Percentiles rank a stretch among this genome's conserved stretches.
These are phyloP conservation scores for Rutstroemia sp. DNA, from an alignment of 2,329 filamentous ascomycete genomes.

Conservation along the genomic window DNA sequence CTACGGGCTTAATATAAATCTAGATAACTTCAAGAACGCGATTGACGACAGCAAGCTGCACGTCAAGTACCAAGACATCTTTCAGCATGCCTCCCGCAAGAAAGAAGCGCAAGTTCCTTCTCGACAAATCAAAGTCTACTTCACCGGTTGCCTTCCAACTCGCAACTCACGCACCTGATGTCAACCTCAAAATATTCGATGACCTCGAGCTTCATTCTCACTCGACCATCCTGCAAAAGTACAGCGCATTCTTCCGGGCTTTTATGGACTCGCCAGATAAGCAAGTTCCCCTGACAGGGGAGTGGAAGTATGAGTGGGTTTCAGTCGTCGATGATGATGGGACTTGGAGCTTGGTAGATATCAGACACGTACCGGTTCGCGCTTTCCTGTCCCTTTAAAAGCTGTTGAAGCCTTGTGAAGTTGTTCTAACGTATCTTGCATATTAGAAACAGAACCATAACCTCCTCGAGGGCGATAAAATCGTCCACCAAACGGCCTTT, in stretches of 20 bases:
- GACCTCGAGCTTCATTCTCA: not conserved
- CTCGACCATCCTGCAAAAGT: not conserved
- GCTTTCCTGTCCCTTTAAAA: too few species aligned
- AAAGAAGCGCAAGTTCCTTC: too few species aligned
- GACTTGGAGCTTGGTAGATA: conserved; percentile 11
- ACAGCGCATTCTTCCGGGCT: not conserved
- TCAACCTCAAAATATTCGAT: not conserved
- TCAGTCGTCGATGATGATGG: conserved; percentile 13
- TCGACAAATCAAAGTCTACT: too few species aligned
- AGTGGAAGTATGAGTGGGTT: conserved; percentile 12
- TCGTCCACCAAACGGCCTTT: not conserved
- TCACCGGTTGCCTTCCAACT: too few species aligned
- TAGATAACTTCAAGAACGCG: too few species aligned
- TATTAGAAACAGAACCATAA: too few species aligned
- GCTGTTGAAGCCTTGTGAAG: too few species aligned
- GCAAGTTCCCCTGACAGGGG: rapidly evolving
- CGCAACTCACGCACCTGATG: not conserved
- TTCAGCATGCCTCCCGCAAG: too few species aligned
- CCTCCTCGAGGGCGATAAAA: not conserved
- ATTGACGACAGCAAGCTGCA: too few species aligned
- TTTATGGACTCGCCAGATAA: not conserved
- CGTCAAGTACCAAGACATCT: too few species aligned
- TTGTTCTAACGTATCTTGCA: too few species aligned
- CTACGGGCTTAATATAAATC: too few species aligned
- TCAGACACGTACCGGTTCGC: not conserved